phyloP scores from a whole-genome alignment of 2,329 filamentous ascomycete genomes.

The Pseudocercospora fijiensis region DNA sequence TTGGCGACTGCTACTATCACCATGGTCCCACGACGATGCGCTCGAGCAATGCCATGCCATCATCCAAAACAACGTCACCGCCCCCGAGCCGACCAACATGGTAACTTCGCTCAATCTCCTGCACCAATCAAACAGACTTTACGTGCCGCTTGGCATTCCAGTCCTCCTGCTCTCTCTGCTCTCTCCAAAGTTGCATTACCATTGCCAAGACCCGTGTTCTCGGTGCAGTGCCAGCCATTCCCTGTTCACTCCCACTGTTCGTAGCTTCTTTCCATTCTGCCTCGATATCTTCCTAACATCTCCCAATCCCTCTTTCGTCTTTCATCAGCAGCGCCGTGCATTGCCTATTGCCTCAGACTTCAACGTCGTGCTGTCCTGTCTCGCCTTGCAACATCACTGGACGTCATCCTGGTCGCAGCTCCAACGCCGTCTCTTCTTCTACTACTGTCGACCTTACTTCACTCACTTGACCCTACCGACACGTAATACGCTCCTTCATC shows the following conservation, averaged over 20 bases:
- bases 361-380: background rate
- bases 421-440: slow-evolving; percentile 3
- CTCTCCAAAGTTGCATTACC: background rate
- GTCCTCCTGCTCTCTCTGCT: background rate
- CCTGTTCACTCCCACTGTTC: background rate
- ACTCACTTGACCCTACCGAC: background rate
- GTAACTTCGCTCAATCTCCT: background rate
- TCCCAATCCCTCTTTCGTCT: background rate
- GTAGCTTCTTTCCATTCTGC: background rate
- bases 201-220: too few species aligned
- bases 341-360: slow-evolving; percentile 4
- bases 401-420: background rate
- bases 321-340: background rate
- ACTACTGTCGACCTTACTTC: background rate
- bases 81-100: background rate
- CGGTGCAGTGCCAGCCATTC: too few species aligned
- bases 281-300: background rate
- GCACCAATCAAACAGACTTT: background rate
- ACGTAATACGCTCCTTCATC: background rate
- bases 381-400: background rate
- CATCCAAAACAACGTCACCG: background rate
- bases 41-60: background rate
- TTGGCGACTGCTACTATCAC: too few species aligned
- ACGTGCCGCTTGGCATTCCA: background rate
- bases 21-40: background rate